Evolutionary conservation across 176 grass and related monocot genomes (phyloP).

Genomic region (Urochloa ruziziensis): DNA sequence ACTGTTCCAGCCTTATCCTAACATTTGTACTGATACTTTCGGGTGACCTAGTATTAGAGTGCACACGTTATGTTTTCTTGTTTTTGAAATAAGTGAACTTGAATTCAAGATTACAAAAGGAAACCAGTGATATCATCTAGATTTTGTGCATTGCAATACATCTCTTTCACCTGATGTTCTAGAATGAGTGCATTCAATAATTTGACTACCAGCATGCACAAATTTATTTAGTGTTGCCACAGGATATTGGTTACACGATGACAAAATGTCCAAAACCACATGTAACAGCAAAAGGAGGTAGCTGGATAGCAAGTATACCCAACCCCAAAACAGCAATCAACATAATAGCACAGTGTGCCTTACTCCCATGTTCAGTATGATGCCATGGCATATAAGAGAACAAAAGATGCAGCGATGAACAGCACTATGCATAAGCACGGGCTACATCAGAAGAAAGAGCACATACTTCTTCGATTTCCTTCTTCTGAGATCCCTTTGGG

Average conservation of each 20-base stretch:
- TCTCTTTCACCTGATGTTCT: background rate
- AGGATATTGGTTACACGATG: background rate
- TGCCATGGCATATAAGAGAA: background rate
- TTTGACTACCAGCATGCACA: background rate
- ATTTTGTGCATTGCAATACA: background rate
- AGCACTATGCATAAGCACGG: background rate
- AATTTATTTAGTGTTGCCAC: background rate
- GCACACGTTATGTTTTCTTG: background rate
- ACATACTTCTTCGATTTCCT: slow-evolving; percentile 89
- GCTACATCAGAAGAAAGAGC: background rate
- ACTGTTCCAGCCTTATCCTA: background rate
- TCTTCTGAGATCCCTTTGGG: slow-evolving; percentile 75
- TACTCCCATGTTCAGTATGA: background rate
- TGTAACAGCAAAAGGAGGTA: background rate
- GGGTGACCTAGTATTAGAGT: background rate
- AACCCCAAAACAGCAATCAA: background rate
- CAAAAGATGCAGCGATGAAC: background rate
- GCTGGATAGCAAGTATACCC: background rate
- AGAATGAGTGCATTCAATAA: background rate
- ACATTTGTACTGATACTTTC: background rate
- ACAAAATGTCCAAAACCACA: background rate
- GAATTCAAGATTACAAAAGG: background rate
- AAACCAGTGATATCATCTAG: background rate
- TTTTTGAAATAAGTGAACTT: background rate
- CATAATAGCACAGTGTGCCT: background rate